These are phyloP conservation scores for Nicotiana tabacum DNA, from an alignment of 257 asterid species.

Conservation along the genomic window DNA sequence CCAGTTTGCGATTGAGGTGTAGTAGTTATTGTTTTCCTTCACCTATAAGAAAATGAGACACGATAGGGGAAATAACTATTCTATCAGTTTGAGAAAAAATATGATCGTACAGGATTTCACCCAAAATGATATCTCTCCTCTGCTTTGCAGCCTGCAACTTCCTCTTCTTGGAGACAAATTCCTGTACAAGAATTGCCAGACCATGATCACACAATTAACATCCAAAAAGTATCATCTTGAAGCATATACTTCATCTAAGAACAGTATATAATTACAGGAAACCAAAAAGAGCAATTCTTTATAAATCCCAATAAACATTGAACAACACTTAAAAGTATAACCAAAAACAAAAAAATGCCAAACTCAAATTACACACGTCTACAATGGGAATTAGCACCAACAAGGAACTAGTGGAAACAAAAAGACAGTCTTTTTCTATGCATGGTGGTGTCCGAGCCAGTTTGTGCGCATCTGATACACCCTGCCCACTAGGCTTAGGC, in stretches of 20 bases:
- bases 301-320: background rate
- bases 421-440: too few species aligned
- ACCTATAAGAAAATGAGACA: background rate
- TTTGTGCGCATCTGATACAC: too few species aligned
- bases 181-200: conserved; percentile 21
- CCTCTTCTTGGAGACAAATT: conserved; percentile 46
- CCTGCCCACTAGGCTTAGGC: too few species aligned
- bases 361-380: background rate
- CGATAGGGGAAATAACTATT: background rate
- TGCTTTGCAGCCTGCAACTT: conserved; percentile 44
- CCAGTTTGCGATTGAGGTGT: background rate
- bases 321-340: background rate
- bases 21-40: background rate
- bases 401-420: background rate
- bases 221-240: background rate
- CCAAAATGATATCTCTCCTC: conserved; percentile 25
- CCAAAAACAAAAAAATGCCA: background rate
- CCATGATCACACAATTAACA: background rate
- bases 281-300: background rate
- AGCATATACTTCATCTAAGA: background rate
- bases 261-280: background rate
- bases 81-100: background rate
- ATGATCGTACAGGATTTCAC: conserved; percentile 42
- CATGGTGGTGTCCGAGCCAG: too few species aligned
- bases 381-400: background rate